A percentile compares a stretch with the other conserved stretches of the same genome.
Conservation (phyloP, 2,329 filamentous ascomycete species). For the Teratosphaeria epicoccoides region DNA sequence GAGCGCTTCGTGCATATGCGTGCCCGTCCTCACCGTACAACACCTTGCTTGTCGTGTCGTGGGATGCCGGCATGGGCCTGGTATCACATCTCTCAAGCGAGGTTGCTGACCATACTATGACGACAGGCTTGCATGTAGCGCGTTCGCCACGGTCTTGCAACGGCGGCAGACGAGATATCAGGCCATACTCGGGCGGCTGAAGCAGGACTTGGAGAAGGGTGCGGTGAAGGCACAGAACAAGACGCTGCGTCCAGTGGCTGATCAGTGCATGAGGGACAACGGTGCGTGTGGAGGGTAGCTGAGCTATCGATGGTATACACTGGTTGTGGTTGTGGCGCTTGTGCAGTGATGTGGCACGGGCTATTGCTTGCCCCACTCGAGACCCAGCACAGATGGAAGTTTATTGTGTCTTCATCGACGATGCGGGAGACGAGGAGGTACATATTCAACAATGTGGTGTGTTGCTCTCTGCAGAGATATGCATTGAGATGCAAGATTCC, state of each 20-base stretch:
- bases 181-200: conserved; percentile 58
- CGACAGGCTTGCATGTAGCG: conserved; percentile 54
- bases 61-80: too few species aligned
- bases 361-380: too few species aligned
- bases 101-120: background rate
- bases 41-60: too few species aligned
- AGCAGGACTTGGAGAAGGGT: conserved; percentile 23
- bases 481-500: too few species aligned
- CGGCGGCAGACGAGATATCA: conserved; percentile 62
- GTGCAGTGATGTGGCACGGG: background rate
- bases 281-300: too few species aligned
- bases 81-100: too few species aligned
- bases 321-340: too few species aligned
- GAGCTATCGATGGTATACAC: too few species aligned
- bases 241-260: conserved; percentile 18
- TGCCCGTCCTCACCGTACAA: too few species aligned
- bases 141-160: conserved; percentile 58
- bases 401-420: background rate
- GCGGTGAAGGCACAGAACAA: conserved; percentile 21
- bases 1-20: background rate
- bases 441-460: background rate
- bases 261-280: background rate
- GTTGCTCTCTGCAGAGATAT: too few species aligned
- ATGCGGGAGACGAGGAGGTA: background rate
- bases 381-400: background rate